Evolutionary conservation across 768 basidiomycete species (phyloP).

Genomic region (Tricholoma furcatifolium): DNA sequence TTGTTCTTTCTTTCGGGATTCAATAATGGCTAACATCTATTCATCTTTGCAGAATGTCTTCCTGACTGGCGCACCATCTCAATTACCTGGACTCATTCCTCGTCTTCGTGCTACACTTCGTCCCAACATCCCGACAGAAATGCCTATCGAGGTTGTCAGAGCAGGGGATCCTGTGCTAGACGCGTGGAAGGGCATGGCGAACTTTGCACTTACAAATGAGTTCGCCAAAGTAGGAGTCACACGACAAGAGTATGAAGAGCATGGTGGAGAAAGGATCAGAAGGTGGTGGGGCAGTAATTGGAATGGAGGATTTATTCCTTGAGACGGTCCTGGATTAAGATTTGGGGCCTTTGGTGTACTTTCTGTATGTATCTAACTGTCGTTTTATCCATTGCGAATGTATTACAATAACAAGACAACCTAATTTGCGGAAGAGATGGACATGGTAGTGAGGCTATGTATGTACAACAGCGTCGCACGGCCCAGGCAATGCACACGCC

Average conservation of each 20-base stretch:
- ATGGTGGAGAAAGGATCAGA: conserved; percentile 83
- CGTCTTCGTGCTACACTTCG: conserved; percentile 75
- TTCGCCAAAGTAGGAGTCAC: conserved; percentile 62
- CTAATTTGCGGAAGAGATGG: conserved; percentile 21
- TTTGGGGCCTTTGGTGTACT: not conserved
- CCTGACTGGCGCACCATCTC: conserved; percentile 81
- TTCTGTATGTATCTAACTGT: conserved; percentile 1
- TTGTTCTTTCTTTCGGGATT: conserved; percentile 10
- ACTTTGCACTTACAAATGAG: conserved; percentile 57
- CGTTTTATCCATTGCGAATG: conserved; percentile 18
- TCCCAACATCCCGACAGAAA: conserved; percentile 83
- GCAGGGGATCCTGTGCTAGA: conserved; percentile 71
- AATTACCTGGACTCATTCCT: conserved; percentile 64
- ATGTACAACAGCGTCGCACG: conserved; percentile 2
- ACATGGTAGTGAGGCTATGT: conserved; percentile 9
- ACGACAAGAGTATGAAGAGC: conserved; percentile 84
- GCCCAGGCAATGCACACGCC: not conserved
- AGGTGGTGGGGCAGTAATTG: conserved; percentile 94
- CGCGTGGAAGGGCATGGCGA: conserved; percentile 93
- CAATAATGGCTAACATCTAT: not conserved
- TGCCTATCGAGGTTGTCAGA: conserved; percentile 59
- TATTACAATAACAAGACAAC: conserved; percentile 23
- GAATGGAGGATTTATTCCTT: conserved; percentile 43
- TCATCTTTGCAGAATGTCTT: conserved; percentile 69
- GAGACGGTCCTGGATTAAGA: not conserved